phyloP scores from a whole-genome alignment of 169 alveolate species.

The Plasmodium ovale region DNA sequence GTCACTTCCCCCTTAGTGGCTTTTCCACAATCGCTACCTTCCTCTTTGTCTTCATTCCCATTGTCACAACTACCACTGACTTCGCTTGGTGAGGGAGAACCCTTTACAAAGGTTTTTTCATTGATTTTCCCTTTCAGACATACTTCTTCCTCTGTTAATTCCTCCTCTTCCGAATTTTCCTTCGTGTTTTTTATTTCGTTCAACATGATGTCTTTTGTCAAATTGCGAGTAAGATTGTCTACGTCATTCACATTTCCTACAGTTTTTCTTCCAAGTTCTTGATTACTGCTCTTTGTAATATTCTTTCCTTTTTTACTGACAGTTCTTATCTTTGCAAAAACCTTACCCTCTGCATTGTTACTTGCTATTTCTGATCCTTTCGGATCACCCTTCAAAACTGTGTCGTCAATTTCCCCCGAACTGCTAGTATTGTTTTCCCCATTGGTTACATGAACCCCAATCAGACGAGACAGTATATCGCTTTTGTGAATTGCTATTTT shows the following conservation, averaged over 20 bases:
- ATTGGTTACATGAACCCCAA: not conserved
- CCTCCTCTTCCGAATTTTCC: not conserved
- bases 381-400: not conserved
- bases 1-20: not conserved
- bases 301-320: not conserved
- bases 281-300: not conserved
- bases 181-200: conserved; percentile 48
- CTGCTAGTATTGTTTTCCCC: not conserved
- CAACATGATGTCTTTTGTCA: conserved; percentile 65
- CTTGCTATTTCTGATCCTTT: not conserved
- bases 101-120: conserved; percentile 4
- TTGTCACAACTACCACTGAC: not conserved
- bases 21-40: not conserved
- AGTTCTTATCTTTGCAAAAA: too few relatives aligned
- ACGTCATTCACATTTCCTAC: not conserved
- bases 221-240: conserved; percentile 55
- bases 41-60: not conserved
- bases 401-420: not conserved
- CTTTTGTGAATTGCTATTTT: conserved; percentile 39
- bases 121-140: not conserved
- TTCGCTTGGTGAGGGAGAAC: not conserved
- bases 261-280: not conserved
- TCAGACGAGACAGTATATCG: conserved; percentile 37
- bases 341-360: not conserved
- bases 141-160: not conserved